Evolutionary conservation across 768 basidiomycete genomes (phyloP).

Genomic region (Collybiopsis confluens): DNA sequence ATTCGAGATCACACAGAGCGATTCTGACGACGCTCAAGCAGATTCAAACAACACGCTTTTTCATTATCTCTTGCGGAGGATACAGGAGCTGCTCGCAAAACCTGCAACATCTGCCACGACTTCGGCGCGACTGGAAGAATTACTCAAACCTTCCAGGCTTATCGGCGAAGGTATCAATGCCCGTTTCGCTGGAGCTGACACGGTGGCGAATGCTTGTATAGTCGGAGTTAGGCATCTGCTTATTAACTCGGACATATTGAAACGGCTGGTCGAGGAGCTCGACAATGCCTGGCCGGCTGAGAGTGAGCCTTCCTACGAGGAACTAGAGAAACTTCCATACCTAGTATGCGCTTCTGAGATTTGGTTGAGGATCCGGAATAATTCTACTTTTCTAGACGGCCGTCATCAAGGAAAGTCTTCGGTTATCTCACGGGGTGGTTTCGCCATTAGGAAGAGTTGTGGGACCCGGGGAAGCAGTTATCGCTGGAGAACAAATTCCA

Average conservation of each 20-base stretch:
- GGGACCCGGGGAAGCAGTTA: constrained; percentile 12
- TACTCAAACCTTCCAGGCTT: not conserved
- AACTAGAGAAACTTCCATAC: constrained; percentile 22
- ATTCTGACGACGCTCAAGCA: not conserved
- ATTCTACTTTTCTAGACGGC: constrained; percentile 13
- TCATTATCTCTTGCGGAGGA: not conserved
- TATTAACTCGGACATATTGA: constrained; percentile 4
- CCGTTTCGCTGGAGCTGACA: constrained; percentile 21
- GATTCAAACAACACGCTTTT: not conserved
- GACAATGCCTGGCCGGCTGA: constrained; percentile 18
- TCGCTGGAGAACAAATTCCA: constrained; percentile 17
- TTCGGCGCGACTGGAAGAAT: not conserved
- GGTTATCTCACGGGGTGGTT: constrained; percentile 16
- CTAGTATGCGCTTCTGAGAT: constrained; percentile 12
- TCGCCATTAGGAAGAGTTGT: constrained; percentile 18
- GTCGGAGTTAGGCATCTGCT: constrained; percentile 12
- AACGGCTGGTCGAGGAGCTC: constrained; percentile 16
- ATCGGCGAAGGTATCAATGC: constrained; percentile 9
- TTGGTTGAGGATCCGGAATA: not conserved
- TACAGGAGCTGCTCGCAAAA: not conserved
- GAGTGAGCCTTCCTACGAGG: constrained; percentile 15
- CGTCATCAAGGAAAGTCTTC: constrained; percentile 22
- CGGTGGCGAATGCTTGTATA: constrained; percentile 13
- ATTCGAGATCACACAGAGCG: not conserved
- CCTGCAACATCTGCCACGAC: not conserved